These are phyloP conservation scores for Gossypium mustelinum DNA, from an alignment of 345 rosid species.

Conservation along the genomic window DNA sequence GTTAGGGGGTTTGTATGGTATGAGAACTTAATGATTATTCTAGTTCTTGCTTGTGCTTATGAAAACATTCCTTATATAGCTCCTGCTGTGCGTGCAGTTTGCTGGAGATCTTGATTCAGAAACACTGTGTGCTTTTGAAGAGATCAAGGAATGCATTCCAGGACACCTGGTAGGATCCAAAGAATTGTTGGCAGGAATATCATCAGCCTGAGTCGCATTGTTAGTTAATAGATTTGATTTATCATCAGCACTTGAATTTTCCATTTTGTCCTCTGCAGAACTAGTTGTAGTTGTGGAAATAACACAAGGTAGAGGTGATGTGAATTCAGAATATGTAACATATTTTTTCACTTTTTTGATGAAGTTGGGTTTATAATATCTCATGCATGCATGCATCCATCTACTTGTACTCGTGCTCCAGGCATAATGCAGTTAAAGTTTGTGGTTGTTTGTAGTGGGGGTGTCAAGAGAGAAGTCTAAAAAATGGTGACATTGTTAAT, in stretches of 20 bases:
- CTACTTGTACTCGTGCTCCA: background rate
- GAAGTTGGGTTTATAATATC: background rate
- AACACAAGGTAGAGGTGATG: no score
- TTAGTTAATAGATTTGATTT: background rate
- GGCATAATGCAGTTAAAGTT: background rate
- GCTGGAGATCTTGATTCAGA: conserved; percentile 87
- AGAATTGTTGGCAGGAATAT: conserved; percentile 47
- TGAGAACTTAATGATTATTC: background rate
- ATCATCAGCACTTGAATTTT: background rate
- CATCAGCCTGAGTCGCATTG: conserved; percentile 26
- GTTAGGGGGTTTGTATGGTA: background rate
- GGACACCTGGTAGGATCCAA: conserved; percentile 42
- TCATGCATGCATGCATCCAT: background rate
- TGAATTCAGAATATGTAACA: background rate
- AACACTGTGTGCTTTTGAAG: conserved; percentile 76
- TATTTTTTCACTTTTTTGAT: background rate
- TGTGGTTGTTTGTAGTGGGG: background rate
- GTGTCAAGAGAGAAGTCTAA: background rate
- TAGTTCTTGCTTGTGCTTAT: background rate
- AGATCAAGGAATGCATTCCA: conserved; percentile 65
- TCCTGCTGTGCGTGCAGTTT: conserved; percentile 41
- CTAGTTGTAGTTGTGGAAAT: background rate
- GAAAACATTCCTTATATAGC: background rate
- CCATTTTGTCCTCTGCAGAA: background rate
- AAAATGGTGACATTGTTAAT: background rate